Conservation (phyloP, 1,139 yeast species). For the Geotrichum candidum region DNA sequence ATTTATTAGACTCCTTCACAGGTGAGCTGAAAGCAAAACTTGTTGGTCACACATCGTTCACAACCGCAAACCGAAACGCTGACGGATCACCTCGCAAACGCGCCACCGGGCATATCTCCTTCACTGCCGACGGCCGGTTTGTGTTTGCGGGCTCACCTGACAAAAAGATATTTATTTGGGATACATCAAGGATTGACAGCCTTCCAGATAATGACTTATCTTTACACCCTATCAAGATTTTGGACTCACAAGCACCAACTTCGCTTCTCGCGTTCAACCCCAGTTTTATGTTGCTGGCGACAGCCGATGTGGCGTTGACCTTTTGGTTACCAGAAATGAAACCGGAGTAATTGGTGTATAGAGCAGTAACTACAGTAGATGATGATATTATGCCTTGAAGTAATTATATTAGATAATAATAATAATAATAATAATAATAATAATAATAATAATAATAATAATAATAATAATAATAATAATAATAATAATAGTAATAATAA, state of each 20-base stretch:
- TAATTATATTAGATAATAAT: not conserved
- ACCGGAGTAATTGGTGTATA: not conserved
- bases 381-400: not conserved
- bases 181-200: conserved; percentile 39
- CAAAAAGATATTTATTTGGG: conserved; percentile 58
- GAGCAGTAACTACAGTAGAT: not conserved
- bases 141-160: conserved; percentile 59
- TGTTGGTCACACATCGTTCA: conserved; percentile 41
- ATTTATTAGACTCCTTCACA: conserved; percentile 64
- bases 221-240: conserved; percentile 28
- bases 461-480: no score
- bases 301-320: conserved; percentile 60
- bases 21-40: conserved; percentile 55
- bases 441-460: no score
- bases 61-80: conserved; percentile 20
- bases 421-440: no score
- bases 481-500: no score
- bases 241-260: conserved; percentile 32
- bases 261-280: conserved; percentile 74
- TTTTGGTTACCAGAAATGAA: conserved; percentile 36
- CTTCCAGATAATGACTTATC: conserved; percentile 25
- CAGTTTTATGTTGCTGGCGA: conserved; percentile 63
- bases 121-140: conserved; percentile 76
- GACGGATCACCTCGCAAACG: conserved; percentile 6
- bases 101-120: conserved; percentile 45